A percentile compares a stretch with the other conserved stretches of the same genome.
Conservation (phyloP, 306 rosid species). For the Prunus davidiana region DNA sequence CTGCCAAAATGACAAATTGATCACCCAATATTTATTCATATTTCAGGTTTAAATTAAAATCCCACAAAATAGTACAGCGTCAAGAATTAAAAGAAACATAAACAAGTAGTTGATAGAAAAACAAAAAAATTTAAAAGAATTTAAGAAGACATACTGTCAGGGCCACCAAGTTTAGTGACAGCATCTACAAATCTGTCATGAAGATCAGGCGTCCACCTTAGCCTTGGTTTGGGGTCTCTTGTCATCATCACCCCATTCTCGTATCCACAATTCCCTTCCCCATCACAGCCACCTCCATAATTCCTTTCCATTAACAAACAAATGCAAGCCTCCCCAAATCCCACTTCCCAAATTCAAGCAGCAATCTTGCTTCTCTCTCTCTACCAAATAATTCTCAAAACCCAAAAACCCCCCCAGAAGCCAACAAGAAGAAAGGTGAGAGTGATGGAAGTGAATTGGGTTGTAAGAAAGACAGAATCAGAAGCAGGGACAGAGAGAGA, state of each 20-base stretch:
- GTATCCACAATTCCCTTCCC: conserved; percentile 36
- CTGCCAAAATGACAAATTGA: not conserved
- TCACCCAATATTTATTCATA: not conserved
- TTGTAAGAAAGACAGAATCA: not conserved
- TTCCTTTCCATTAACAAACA: conserved; percentile 17
- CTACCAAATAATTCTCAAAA: not conserved
- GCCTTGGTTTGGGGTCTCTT: conserved; percentile 89
- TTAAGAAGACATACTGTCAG: conserved; percentile 58
- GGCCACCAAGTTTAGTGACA: conserved; percentile 97
- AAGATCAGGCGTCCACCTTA: conserved; percentile 94
- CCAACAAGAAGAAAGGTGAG: not conserved
- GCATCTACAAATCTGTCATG: conserved; percentile 89
- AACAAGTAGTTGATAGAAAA: not conserved
- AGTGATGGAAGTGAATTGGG: not conserved
- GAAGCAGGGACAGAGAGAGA: not conserved
- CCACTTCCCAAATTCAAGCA: not conserved
- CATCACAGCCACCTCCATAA: conserved; percentile 14
- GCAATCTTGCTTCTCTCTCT: not conserved
- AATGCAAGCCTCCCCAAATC: not conserved
- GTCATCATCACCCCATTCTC: conserved; percentile 78
- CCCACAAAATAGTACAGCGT: not conserved
- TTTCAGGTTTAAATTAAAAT: not conserved
- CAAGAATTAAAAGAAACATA: not conserved
- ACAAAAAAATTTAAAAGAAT: not conserved
- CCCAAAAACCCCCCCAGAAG: not conserved